Evolutionary conservation across 2,329 filamentous ascomycete species (phyloP).

Genomic region (Claviceps digitariae): DNA sequence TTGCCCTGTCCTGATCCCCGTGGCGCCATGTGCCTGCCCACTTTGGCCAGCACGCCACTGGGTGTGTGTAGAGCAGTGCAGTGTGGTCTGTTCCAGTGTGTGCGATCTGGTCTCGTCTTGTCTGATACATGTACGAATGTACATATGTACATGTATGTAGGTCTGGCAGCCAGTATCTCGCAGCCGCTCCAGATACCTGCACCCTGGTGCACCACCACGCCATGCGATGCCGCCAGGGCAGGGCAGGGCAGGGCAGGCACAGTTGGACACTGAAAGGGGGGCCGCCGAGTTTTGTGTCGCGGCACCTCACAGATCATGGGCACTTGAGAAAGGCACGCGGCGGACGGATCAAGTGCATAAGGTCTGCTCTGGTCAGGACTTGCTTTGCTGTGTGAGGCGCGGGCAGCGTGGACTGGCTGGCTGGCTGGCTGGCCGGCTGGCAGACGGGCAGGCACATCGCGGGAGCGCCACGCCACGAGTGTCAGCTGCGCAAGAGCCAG

Average conservation of each 20-base stretch:
- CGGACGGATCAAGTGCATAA: neutral
- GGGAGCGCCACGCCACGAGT: conserved; percentile 4
- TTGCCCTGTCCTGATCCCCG: no score
- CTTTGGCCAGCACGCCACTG: neutral
- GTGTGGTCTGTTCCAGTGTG: neutral
- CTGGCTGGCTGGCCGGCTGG: no score
- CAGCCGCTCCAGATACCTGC: neutral
- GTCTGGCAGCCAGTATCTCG: neutral
- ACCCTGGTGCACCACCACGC: neutral
- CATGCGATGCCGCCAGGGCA: neutral
- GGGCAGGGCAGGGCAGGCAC: neutral
- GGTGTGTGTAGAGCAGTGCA: neutral
- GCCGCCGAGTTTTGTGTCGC: no score
- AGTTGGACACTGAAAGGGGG: neutral
- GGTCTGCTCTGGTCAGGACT: neutral
- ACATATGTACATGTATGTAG: neutral
- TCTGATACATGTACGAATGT: no score
- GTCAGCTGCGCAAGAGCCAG: conserved; percentile 1
- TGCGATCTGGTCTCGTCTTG: no score
- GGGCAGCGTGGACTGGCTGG: no score
- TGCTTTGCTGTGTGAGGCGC: no score
- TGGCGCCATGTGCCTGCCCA: neutral
- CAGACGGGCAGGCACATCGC: neutral
- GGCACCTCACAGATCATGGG: no score
- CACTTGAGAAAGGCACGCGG: no score